phyloP scores from a whole-genome alignment of 768 basidiomycete genomes.

The Polyporus arcularius region DNA sequence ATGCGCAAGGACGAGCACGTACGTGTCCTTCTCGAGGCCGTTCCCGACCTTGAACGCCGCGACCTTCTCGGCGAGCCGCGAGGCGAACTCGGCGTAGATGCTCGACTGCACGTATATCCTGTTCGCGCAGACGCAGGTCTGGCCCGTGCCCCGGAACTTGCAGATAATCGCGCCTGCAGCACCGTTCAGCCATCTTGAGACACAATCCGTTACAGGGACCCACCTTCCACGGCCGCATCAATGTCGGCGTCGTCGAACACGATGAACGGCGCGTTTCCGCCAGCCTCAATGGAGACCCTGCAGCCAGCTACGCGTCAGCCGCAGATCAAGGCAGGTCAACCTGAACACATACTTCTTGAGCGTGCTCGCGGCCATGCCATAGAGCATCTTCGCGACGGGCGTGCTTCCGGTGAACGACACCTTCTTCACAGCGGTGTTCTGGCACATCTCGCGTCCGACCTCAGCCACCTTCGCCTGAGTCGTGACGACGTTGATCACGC shows the following conservation, averaged over 20 bases:
- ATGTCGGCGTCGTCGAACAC: conserved; percentile 97
- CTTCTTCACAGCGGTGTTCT: conserved; percentile 84
- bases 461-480: conserved; percentile 81
- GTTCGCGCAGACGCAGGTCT: conserved; percentile 89
- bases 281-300: conserved; percentile 79
- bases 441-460: conserved; percentile 94
- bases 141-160: conserved; percentile 82
- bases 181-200: neutral
- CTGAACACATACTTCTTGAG: conserved; percentile 70
- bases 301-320: neutral
- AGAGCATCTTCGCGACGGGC: conserved; percentile 73
- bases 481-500: conserved; percentile 93
- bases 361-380: conserved; percentile 70
- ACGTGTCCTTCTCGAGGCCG: conserved; percentile 79
- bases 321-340: neutral
- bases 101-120: conserved; percentile 90
- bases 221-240: conserved; percentile 86
- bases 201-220: conserved; percentile 17
- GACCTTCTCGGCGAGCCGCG: conserved; percentile 82
- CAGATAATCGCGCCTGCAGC: conserved; percentile 61
- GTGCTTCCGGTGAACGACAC: conserved; percentile 92
- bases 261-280: conserved; percentile 95
- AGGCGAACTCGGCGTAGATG: conserved; percentile 91
- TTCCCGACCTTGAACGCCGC: conserved; percentile 84
- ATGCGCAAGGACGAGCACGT: conserved; percentile 30